Evolutionary conservation across 345 rosid genomes (phyloP), one percentile per base, ranked within the genome.

Genomic region (Camelina hispida): DNA sequence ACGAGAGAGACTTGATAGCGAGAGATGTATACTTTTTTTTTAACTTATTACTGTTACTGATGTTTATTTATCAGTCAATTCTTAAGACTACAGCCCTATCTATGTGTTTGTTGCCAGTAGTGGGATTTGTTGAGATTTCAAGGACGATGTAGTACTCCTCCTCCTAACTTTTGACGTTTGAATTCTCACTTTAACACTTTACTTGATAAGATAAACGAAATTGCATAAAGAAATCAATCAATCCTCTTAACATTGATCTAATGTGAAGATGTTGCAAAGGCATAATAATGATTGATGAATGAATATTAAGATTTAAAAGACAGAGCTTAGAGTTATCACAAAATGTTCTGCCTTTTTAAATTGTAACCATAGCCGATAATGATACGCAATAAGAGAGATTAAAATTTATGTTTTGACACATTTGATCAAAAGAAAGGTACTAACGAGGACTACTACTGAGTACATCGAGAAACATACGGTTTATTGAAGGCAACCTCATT

Each of bases 361-460:
- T 67, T 17, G 57, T 38, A 57, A 67, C 67, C 22, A 38, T 23
- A n/a, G 14, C 66, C 13, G 28, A 37, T 48, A 22, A 52, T 17
- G 16, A 59, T 32, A 59, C 2, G 23, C 43, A 62, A 76, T 20
- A 53, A 52, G 6, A 55, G 66, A 64, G 72, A 77, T 15, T 37
- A 71, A 28, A 47, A 77, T 56, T 57, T 57, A 63, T 46, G 42
- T 61, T 55, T 46, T n/a, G 17, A 68, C 48, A 75, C 30, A 57
- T 57, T 22, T 8, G 30, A 68, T 75, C 34, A 53, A 77, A 77
- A 4, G 18, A 47, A 48, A 58, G 68, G 62, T 69, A 79, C 82
- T 83, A 88, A 68, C 46, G 91, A 73, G 87, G 91, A 76, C 91
- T 89, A 74, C 91, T 89, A 79, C 86, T 81, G 81, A 87, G 85